These are phyloP conservation scores for Aphanocladium album DNA, from an alignment of 2,329 filamentous ascomycete genomes.

Conservation along the genomic window DNA sequence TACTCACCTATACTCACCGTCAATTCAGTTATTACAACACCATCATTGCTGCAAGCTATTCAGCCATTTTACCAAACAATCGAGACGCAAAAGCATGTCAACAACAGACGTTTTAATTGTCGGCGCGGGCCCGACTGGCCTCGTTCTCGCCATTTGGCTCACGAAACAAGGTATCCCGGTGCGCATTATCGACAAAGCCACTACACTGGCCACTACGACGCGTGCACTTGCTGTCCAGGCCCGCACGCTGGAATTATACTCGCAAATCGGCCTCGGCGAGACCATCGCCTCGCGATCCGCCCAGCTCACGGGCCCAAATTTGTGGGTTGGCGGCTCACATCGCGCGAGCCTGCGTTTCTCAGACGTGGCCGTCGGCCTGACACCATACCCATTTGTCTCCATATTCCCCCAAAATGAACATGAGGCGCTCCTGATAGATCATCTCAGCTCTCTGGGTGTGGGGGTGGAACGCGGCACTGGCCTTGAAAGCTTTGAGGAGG, in stretches of 20 bases:
- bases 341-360: background rate
- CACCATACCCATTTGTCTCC: background rate
- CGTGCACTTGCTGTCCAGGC: slow-evolving; percentile 10
- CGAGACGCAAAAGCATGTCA: background rate
- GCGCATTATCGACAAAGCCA: slow-evolving; percentile 11
- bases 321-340: slow-evolving; percentile 6
- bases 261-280: slow-evolving; percentile 4
- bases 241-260: slow-evolving; percentile 8
- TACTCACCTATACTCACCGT: too few species aligned
- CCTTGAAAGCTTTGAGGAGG: slow-evolving; percentile 2
- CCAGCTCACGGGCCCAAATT: background rate
- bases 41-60: background rate
- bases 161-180: slow-evolving; percentile 5
- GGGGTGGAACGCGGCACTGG: background rate
- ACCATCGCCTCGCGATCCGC: background rate
- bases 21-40: background rate
- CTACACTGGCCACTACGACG: background rate
- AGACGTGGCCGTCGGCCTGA: background rate
- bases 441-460: background rate
- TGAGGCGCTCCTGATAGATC: background rate
- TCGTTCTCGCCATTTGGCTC: slow-evolving; percentile 12
- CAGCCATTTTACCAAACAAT: background rate
- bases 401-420: slow-evolving; percentile 9
- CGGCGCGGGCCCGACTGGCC: slow-evolving; percentile 12
- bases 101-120: slow-evolving; percentile 8